A percentile compares a stretch with the other conserved stretches of the same genome.
Evolutionary conservation across 2,329 filamentous ascomycete species (phyloP).

Genomic region (Gyromitra esculenta): DNA sequence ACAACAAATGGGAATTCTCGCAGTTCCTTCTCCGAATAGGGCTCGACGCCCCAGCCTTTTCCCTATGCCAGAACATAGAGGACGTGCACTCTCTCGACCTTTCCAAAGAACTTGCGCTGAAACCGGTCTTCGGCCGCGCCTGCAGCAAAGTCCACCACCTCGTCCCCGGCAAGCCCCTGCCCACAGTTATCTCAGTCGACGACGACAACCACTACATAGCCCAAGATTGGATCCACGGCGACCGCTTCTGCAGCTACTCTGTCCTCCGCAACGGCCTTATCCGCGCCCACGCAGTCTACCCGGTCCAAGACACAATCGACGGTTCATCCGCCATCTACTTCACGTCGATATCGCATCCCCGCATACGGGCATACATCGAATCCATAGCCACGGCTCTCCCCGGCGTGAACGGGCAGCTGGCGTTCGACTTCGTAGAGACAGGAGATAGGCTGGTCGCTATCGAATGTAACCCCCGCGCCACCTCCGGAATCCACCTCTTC

Average conservation of each 20-base stretch:
- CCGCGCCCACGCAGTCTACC: conserved; percentile 58
- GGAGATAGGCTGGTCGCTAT: conserved; percentile 56
- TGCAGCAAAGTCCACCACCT: conserved; percentile 55
- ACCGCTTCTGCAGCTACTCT: conserved; percentile 58
- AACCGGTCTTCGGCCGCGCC: conserved; percentile 58
- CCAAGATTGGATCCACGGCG: conserved; percentile 59
- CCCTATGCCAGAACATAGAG: conserved; percentile 56
- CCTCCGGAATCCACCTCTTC: conserved; percentile 59
- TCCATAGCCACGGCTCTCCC: conserved; percentile 52
- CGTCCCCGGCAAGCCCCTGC: conserved; percentile 38
- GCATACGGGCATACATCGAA: conserved; percentile 57
- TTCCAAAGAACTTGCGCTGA: conserved; percentile 58
- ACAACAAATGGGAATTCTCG: conserved; percentile 59
- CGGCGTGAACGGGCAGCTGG: conserved; percentile 55
- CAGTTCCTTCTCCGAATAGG: conserved; percentile 55
- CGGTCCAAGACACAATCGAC: conserved; percentile 58
- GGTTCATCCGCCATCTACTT: conserved; percentile 58
- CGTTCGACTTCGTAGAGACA: conserved; percentile 59
- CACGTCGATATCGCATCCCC: conserved; percentile 54
- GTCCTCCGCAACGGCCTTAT: conserved; percentile 57
- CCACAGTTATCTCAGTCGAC: conserved; percentile 41
- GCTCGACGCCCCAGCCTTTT: conserved; percentile 56
- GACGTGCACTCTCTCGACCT: conserved; percentile 50
- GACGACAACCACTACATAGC: conserved; percentile 56
- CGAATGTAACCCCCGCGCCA: conserved; percentile 59